Percentiles rank a stretch among this genome's conserved stretches.
Conservation (phyloP, 1,139 yeast genomes). For the Zygotorulaspora mrakii region DNA sequence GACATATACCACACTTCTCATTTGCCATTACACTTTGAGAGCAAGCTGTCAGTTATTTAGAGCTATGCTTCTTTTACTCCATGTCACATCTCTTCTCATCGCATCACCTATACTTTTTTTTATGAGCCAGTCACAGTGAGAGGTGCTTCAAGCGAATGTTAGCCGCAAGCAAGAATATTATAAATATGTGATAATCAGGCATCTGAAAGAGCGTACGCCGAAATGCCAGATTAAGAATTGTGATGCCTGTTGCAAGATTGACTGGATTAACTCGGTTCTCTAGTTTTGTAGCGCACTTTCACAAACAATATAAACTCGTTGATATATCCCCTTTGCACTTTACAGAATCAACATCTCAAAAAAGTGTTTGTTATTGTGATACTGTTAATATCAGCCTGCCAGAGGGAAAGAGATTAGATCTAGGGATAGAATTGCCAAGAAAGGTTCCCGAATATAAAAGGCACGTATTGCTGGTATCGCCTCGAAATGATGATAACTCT, state of each 20-base stretch:
- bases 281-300: conserved; percentile 9
- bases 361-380: conserved; percentile 17
- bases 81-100: neutral
- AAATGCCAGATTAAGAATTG: too few relatives aligned
- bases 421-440: conserved; percentile 14
- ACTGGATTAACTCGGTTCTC: too few relatives aligned
- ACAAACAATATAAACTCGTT: conserved; percentile 14
- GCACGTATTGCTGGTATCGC: conserved; percentile 27
- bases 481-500: conserved; percentile 11
- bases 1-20: conserved; percentile 48
- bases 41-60: neutral
- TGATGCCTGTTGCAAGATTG: too few relatives aligned
- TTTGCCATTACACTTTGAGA: neutral
- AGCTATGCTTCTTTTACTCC: neutral
- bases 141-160: too few relatives aligned
- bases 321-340: conserved; percentile 6
- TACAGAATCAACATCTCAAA: conserved; percentile 2
- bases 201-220: too few relatives aligned
- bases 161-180: too few relatives aligned
- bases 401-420: conserved; percentile 14
- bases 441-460: conserved; percentile 23
- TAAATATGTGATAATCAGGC: too few relatives aligned
- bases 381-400: conserved; percentile 16
- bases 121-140: neutral
- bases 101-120: neutral